A percentile compares a stretch with the other conserved stretches of the same genome.
Evolutionary conservation across 2,329 filamentous ascomycete genomes (phyloP).

Genomic region (Eutypa lata): DNA sequence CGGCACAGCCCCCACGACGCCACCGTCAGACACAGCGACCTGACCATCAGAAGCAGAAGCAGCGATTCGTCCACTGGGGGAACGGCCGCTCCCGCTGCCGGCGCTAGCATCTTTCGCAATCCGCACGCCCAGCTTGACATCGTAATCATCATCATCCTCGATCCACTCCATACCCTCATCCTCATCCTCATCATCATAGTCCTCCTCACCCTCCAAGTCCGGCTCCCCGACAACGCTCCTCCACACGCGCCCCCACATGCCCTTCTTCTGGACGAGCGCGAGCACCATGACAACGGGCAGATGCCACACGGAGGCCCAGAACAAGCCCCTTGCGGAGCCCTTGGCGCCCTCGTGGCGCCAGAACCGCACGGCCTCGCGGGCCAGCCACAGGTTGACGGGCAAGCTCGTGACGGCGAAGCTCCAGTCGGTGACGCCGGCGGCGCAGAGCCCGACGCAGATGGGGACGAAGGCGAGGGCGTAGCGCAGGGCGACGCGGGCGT

Average conservation of each 20-base stretch:
- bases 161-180: conserved; percentile 32
- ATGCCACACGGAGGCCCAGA: conserved; percentile 99
- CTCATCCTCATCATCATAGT: conserved; percentile 42
- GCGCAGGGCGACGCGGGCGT: conserved; percentile 80
- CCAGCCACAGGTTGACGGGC: conserved; percentile 82
- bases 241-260: conserved; percentile 83
- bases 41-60: too few species aligned
- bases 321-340: conserved; percentile 78
- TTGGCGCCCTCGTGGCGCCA: conserved; percentile 75
- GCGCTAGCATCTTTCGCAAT: not conserved
- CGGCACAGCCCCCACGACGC: not conserved
- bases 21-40: not conserved
- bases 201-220: conserved; percentile 52
- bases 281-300: conserved; percentile 85
- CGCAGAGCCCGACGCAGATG: conserved; percentile 77
- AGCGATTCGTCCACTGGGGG: too few species aligned
- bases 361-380: conserved; percentile 75
- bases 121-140: too few species aligned
- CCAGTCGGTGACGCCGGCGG: conserved; percentile 78
- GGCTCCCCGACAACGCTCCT: conserved; percentile 59
- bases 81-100: not conserved
- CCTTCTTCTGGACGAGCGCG: conserved; percentile 90
- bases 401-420: conserved; percentile 78
- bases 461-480: conserved; percentile 87
- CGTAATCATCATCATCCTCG: conserved; percentile 9